A percentile compares a stretch with the other conserved stretches of the same genome.
These are phyloP conservation scores for Talaromyces sp. DNA, from an alignment of 2,329 filamentous ascomycete species.

Conservation along the genomic window DNA sequence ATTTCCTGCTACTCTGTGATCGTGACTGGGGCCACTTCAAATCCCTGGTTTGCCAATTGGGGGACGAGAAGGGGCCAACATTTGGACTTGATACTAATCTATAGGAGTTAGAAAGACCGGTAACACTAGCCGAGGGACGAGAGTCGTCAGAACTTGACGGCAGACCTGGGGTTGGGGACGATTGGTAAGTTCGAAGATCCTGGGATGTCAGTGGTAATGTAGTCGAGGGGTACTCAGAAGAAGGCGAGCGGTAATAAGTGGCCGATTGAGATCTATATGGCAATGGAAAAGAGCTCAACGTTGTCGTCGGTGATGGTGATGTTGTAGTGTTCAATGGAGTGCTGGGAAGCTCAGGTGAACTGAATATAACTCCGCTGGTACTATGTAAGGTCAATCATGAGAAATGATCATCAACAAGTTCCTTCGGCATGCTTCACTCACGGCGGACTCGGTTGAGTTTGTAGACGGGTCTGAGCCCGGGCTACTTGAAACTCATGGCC, in stretches of 20 bases:
- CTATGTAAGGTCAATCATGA: background rate
- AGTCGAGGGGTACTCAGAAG: background rate
- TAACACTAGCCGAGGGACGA: background rate
- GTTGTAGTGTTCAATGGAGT: background rate
- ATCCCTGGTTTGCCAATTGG: background rate
- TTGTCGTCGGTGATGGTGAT: background rate
- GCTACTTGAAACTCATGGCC: conserved; percentile 7
- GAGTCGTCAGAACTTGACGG: background rate
- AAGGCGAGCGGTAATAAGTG: background rate
- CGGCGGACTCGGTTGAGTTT: conserved; percentile 13
- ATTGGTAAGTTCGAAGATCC: conserved; percentile 2
- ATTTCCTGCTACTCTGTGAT: conserved; percentile 10
- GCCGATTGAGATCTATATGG: conserved; percentile 16
- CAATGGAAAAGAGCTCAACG: conserved; percentile 12
- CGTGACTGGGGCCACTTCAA: conserved; percentile 13
- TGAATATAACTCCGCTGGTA: background rate
- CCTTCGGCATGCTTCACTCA: conserved; percentile 13
- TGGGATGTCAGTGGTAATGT: conserved; percentile 13
- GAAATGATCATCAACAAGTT: background rate
- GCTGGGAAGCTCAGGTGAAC: conserved; percentile 8
- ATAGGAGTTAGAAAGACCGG: background rate
- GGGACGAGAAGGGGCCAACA: background rate
- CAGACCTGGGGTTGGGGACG: background rate
- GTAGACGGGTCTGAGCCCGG: conserved; percentile 9
- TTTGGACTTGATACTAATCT: background rate